Conservation (phyloP, 305 asterid genomes). For the Fraxinus sp. region DNA sequence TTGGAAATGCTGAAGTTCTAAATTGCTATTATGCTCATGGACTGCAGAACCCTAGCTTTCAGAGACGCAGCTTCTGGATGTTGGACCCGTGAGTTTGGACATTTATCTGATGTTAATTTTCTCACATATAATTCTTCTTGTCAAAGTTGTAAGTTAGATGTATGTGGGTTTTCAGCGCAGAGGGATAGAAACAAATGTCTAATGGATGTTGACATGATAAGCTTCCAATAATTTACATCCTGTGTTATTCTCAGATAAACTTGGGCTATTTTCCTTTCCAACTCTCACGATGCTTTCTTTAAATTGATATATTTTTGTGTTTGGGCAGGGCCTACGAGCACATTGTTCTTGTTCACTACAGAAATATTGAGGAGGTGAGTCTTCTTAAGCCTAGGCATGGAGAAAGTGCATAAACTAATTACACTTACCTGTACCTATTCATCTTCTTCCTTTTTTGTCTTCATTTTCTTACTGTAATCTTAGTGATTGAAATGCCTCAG, state of each 20-base stretch:
- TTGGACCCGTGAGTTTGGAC: slow-evolving; percentile 72
- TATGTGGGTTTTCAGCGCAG: slow-evolving; percentile 1
- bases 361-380: slow-evolving; percentile 80
- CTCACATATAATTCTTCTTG: slow-evolving; percentile 17
- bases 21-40: slow-evolving; percentile 98
- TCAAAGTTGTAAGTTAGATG: slow-evolving; percentile 9
- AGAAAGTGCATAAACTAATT: slow-evolving; percentile 10
- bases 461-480: slow-evolving; percentile 3
- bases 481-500: slow-evolving; percentile 10
- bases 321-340: slow-evolving; percentile 76
- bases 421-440: not conserved
- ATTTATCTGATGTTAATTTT: slow-evolving; percentile 17
- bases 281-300: slow-evolving; percentile 9
- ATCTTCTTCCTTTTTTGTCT: not conserved
- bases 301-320: slow-evolving; percentile 24
- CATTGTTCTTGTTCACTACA: slow-evolving; percentile 98
- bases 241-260: slow-evolving; percentile 5
- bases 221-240: slow-evolving; percentile 13
- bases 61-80: slow-evolving; percentile 98
- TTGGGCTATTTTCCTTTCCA: not conserved
- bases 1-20: slow-evolving; percentile 84
- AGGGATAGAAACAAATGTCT: not conserved
- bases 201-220: not conserved
- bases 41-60: slow-evolving; percentile 72
- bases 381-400: slow-evolving; percentile 22